Conservation (phyloP, 108 stramenopile genomes). For the Cyclotella cryptica region DNA sequence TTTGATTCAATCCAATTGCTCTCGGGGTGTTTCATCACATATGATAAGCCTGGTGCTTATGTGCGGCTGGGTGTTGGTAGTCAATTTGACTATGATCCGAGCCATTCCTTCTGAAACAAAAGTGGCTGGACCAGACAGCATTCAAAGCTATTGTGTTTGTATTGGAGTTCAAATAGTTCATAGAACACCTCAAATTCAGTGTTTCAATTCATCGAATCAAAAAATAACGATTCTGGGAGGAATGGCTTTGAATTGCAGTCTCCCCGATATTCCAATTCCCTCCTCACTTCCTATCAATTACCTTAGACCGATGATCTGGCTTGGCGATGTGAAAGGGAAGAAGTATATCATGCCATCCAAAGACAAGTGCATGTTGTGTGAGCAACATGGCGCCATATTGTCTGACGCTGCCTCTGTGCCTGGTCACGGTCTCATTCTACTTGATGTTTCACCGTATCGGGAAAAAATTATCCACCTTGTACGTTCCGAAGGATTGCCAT, state of each 20-base stretch:
- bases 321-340: conserved; percentile 43
- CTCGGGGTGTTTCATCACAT: conserved; percentile 10
- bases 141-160: neutral
- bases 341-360: conserved; percentile 51
- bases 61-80: conserved; percentile 48
- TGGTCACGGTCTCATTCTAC: conserved; percentile 30
- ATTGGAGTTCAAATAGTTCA: conserved; percentile 39
- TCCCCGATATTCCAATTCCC: conserved; percentile 45
- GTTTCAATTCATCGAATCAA: conserved; percentile 51
- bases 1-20: conserved; percentile 29
- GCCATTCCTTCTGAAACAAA: neutral
- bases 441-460: neutral
- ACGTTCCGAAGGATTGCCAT: neutral
- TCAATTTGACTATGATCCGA: conserved; percentile 17
- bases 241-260: conserved; percentile 53
- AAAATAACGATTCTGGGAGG: conserved; percentile 38
- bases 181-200: conserved; percentile 48
- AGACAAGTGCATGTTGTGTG: conserved; percentile 40
- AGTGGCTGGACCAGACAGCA: neutral
- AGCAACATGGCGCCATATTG: conserved; percentile 26
- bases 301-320: conserved; percentile 32
- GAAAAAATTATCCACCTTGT: neutral
- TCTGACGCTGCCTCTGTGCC: neutral
- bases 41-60: conserved; percentile 37
- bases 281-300: conserved; percentile 16